Evolutionary conservation across 192 early-diverging fungal species (phyloP).

Genomic region (Phycomyces blakesleeanus): DNA sequence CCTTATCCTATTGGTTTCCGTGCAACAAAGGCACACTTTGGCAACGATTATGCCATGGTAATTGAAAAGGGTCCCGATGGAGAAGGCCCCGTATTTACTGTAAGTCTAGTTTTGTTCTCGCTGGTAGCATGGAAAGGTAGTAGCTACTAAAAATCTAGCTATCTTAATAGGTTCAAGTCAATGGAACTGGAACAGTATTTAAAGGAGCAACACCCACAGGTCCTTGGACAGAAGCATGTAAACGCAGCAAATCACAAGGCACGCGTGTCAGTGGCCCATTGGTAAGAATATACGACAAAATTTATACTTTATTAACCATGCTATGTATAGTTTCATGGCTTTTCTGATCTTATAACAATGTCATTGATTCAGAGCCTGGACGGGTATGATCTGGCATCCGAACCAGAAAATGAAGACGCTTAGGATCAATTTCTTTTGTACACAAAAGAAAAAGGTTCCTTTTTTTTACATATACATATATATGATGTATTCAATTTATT

Average conservation of each 20-base stretch:
- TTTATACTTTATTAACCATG: not conserved
- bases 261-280: constrained; percentile 54
- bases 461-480: too few relatives aligned
- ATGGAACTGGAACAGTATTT: constrained; percentile 31
- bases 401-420: constrained; percentile 21
- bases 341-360: constrained; percentile 52
- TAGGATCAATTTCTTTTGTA: too few relatives aligned
- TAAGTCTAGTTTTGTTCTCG: constrained; percentile 7
- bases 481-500: too few relatives aligned
- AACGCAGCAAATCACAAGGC: constrained; percentile 41
- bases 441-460: too few relatives aligned
- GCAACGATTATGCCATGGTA: constrained; percentile 46
- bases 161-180: constrained; percentile 41
- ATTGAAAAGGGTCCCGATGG: constrained; percentile 36
- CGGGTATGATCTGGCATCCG: constrained; percentile 33
- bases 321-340: constrained; percentile 50
- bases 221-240: constrained; percentile 51
- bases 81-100: constrained; percentile 44
- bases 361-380: constrained; percentile 44
- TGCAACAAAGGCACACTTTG: constrained; percentile 47
- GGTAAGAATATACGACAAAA: constrained; percentile 16
- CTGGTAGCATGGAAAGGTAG: too few relatives aligned
- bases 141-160: not conserved
- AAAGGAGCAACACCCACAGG: constrained; percentile 46
- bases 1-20: constrained; percentile 51